phyloP scores from a whole-genome alignment of 371 early-diverging fungal species.

The Batkoa obscura region DNA sequence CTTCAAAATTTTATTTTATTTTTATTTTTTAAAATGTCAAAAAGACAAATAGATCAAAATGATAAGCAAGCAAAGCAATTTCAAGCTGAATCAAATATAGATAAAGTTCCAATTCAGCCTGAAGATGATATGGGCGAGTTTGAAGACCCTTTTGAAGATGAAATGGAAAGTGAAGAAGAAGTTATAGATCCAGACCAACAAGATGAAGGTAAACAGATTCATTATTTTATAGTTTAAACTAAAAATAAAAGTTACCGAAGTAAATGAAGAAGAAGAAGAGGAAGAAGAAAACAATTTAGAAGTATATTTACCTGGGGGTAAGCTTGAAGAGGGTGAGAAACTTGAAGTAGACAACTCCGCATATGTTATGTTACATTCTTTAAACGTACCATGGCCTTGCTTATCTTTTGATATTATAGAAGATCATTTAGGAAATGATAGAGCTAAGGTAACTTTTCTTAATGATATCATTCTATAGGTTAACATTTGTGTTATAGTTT shows the following conservation, averaged over 20 bases:
- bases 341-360: constrained; percentile 84
- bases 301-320: constrained; percentile 84
- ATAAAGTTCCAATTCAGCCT: too few relatives aligned
- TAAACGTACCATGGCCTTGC: constrained; percentile 91
- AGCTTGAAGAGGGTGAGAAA: constrained; percentile 69
- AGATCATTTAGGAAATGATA: constrained; percentile 62
- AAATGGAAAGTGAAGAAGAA: constrained; percentile 50
- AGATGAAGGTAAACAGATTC: constrained; percentile 26
- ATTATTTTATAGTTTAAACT: constrained; percentile 2
- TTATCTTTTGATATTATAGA: constrained; percentile 82
- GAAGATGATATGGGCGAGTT: constrained; percentile 72
- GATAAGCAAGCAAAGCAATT: too few relatives aligned
- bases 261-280: constrained; percentile 11
- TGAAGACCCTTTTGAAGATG: constrained; percentile 92
- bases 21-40: too few relatives aligned
- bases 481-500: constrained; percentile 23
- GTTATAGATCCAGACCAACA: constrained; percentile 30
- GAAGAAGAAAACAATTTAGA: constrained; percentile 9
- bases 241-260: constrained; percentile 6
- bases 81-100: too few relatives aligned
- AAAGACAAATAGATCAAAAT: too few relatives aligned
- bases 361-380: constrained; percentile 87
- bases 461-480: background rate
- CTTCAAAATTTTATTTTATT: too few relatives aligned
- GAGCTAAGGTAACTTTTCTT: constrained; percentile 34